A percentile compares a stretch with the other conserved stretches of the same genome.
phyloP scores from a whole-genome alignment of 306 rosid genomes.

The Cotoneaster glaucophyllus region DNA sequence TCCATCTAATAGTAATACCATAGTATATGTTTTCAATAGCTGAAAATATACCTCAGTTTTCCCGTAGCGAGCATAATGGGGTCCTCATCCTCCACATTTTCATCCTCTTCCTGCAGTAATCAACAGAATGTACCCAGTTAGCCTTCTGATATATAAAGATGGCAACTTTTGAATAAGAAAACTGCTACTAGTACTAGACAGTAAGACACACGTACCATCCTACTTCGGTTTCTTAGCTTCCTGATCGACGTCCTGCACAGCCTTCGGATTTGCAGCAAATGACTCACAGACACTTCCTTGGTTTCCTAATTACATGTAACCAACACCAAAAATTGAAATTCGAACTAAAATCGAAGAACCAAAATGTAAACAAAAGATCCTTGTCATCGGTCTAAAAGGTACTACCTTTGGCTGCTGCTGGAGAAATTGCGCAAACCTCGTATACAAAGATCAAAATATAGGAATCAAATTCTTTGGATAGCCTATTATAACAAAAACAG shows the following conservation, averaged over 20 bases:
- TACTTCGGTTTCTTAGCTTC: slow-evolving; percentile 20
- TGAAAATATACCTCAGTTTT: slow-evolving; percentile 34
- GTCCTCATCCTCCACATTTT: slow-evolving; percentile 24
- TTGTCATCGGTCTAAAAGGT: not conserved
- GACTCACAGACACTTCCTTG: not conserved
- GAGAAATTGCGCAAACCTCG: slow-evolving; percentile 48
- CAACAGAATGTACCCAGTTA: not conserved
- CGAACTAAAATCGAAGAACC: not conserved
- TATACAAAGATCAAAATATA: slow-evolving; percentile 21
- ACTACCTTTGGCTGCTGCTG: slow-evolving; percentile 28
- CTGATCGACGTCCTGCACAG: not conserved
- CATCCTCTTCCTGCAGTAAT: slow-evolving; percentile 43
- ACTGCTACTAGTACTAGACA: not conserved
- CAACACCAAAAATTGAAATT: not conserved
- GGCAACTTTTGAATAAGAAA: not conserved
- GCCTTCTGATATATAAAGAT: not conserved
- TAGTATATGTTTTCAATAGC: not conserved
- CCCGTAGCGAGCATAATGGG: slow-evolving; percentile 23
- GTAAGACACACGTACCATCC: slow-evolving; percentile 31
- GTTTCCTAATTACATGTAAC: slow-evolving; percentile 2
- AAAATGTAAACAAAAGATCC: not conserved
- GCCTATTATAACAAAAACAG: not conserved
- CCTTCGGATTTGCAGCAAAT: not conserved
- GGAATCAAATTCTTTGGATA: not conserved
- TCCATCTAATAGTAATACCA: not conserved